A percentile compares a stretch with the other conserved stretches of the same genome.
phyloP scores from a whole-genome alignment of 78 protist species.

The Dictyostelium purpureum region DNA sequence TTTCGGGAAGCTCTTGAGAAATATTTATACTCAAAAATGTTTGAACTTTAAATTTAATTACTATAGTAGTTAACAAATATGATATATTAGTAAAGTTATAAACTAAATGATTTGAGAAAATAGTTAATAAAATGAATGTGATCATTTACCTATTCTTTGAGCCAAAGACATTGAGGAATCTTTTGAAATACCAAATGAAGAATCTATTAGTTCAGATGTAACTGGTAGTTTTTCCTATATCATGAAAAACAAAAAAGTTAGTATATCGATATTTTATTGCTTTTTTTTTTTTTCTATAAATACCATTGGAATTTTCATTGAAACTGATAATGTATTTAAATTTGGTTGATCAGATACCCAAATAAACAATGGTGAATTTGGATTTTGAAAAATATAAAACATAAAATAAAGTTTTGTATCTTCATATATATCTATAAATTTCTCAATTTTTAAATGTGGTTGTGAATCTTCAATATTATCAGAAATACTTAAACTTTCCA shows the following conservation, averaged over 20 bases:
- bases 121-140: background rate
- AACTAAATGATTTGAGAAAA: background rate
- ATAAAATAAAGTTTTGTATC: slow-evolving; percentile 8
- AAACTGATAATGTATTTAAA: background rate
- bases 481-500: background rate
- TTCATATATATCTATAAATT: slow-evolving; percentile 1
- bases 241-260: too few relatives aligned
- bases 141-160: slow-evolving; percentile 23
- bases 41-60: slow-evolving; percentile 13
- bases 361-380: background rate
- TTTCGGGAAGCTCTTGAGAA: slow-evolving; percentile 6
- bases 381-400: slow-evolving; percentile 10
- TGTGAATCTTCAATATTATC: background rate
- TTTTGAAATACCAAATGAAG: background rate
- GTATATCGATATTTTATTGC: background rate
- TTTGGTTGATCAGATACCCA: slow-evolving; percentile 1
- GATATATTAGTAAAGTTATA: background rate
- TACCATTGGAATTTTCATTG: slow-evolving; percentile 23
- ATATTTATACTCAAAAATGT: background rate
- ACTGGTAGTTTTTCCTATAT: background rate
- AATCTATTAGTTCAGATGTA: background rate
- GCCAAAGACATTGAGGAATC: background rate
- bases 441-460: background rate
- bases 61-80: background rate
- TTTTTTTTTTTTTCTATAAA: too few relatives aligned